phyloP scores from a whole-genome alignment of 441 rosid species.

The Eugenia klotzschiana region DNA sequence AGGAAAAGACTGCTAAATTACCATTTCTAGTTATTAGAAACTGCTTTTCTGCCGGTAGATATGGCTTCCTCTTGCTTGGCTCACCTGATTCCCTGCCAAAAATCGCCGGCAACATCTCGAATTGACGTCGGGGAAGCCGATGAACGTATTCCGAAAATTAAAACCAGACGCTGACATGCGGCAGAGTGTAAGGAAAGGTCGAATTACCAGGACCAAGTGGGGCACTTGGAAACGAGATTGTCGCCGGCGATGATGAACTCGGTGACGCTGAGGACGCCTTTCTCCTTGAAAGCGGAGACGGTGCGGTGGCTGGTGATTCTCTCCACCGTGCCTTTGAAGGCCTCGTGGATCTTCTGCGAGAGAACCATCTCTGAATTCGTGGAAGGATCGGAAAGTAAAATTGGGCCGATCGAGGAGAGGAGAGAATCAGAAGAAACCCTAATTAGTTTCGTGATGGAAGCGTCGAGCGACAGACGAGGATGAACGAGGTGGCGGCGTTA shows the following conservation, averaged over 20 bases:
- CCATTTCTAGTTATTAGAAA: constrained; percentile 92
- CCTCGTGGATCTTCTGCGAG: constrained; percentile 72
- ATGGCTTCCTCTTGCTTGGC: constrained; percentile 78
- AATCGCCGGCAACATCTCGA: not conserved
- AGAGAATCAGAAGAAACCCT: not conserved
- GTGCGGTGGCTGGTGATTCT: constrained; percentile 84
- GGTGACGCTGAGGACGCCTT: constrained; percentile 92
- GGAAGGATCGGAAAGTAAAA: not conserved
- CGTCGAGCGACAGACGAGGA: not conserved
- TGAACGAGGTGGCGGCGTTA: not conserved
- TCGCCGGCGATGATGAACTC: constrained; percentile 92
- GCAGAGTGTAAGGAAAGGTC: not conserved
- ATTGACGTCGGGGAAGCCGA: not conserved
- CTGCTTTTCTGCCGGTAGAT: constrained; percentile 76
- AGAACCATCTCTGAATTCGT: constrained; percentile 27
- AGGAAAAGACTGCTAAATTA: constrained; percentile 1
- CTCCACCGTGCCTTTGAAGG: constrained; percentile 90
- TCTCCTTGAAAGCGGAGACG: constrained; percentile 88
- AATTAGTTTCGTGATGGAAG: not conserved
- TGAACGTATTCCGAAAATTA: not conserved
- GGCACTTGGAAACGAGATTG: constrained; percentile 95
- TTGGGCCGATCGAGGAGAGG: not conserved
- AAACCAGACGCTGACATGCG: not conserved
- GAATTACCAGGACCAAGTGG: constrained; percentile 94
- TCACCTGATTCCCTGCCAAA: constrained; percentile 83